Evolutionary conservation across 495 filamentous ascomycete genomes (phyloP).

Genomic region (Baudoinia panamericana): DNA sequence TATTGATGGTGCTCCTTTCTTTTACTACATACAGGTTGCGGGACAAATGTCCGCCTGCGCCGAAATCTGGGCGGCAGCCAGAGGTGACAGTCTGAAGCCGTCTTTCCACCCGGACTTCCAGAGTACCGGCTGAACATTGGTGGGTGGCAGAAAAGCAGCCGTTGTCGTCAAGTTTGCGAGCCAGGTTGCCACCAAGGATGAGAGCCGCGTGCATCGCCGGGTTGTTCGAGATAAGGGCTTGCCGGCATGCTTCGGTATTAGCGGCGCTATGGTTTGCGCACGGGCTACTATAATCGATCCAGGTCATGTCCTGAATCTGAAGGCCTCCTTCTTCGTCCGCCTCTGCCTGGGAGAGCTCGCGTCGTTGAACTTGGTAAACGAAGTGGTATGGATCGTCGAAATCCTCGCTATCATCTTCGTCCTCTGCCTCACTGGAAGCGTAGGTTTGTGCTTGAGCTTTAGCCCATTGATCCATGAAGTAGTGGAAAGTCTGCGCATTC

Average conservation of each 20-base stretch:
- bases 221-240: not conserved
- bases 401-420: conserved; percentile 1
- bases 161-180: not conserved
- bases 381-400: conserved; percentile 3
- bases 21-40: not conserved
- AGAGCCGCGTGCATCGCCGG: not conserved
- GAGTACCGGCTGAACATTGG: not conserved
- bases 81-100: not conserved
- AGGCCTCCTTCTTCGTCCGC: conserved; percentile 3
- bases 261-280: not conserved
- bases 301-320: not conserved
- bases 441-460: not conserved
- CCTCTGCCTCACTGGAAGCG: too few relatives aligned
- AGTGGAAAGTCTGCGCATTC: not conserved
- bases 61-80: not conserved
- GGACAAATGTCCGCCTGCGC: not conserved
- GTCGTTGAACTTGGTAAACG: conserved; percentile 9
- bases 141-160: not conserved
- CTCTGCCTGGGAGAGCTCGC: conserved; percentile 5
- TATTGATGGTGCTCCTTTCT: not conserved
- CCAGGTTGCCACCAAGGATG: not conserved
- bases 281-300: not conserved
- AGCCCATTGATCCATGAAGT: not conserved
- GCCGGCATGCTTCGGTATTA: not conserved
- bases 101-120: not conserved